A percentile compares a stretch with the other conserved stretches of the same genome.
phyloP scores from a whole-genome alignment of 225 moss, liverwort and hornwort genomes.

The Lunularia cruciata region DNA sequence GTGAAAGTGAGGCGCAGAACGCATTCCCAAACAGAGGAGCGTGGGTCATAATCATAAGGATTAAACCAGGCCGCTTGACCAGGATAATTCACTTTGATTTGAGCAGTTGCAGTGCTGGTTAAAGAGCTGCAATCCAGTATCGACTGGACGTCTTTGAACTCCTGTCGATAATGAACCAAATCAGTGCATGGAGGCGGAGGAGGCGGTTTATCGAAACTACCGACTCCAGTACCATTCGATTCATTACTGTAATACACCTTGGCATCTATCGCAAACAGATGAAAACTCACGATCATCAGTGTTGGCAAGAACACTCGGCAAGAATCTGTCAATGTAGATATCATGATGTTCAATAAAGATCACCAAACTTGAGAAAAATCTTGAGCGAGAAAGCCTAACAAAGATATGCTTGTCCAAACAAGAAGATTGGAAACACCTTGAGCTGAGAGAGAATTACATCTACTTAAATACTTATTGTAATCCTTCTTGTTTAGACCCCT shows the following conservation, averaged over 20 bases:
- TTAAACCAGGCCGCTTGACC: not conserved
- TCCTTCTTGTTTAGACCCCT: too few relatives aligned
- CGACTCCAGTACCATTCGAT: too few relatives aligned
- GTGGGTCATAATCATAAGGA: not conserved
- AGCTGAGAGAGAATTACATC: too few relatives aligned
- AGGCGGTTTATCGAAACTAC: not conserved
- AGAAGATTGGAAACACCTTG: too few relatives aligned
- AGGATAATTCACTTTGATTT: not conserved
- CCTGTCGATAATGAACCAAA: not conserved
- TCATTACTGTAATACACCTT: not conserved
- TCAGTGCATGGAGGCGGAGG: not conserved
- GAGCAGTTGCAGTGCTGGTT: not conserved
- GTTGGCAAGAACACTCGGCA: too few relatives aligned
- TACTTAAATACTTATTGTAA: too few relatives aligned
- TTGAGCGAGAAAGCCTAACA: too few relatives aligned
- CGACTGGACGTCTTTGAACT: not conserved
- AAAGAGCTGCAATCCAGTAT: not conserved
- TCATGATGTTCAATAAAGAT: too few relatives aligned
- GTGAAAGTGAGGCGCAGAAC: not conserved
- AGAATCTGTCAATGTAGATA: too few relatives aligned
- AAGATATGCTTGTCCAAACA: too few relatives aligned
- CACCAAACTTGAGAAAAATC: too few relatives aligned
- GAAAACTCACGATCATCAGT: not conserved
- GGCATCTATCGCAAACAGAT: not conserved
- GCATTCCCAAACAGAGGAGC: not conserved